phyloP scores from a whole-genome alignment of 805 yeast genomes.

The Candida silvicultrix region DNA sequence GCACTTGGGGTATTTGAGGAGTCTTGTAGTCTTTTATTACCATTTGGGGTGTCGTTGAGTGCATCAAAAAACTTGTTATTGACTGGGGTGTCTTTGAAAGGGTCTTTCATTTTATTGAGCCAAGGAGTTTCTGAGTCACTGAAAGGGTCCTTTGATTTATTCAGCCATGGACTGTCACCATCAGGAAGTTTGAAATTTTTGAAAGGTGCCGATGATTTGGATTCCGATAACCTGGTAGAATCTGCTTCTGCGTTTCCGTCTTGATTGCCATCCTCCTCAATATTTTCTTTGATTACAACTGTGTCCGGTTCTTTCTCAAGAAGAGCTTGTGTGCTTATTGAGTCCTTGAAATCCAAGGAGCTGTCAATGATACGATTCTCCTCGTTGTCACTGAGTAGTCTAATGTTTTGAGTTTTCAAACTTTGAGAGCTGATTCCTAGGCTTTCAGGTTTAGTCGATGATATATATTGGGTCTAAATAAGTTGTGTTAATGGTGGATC shows the following conservation, averaged over 20 bases:
- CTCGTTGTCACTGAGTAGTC: slow-evolving; percentile 12
- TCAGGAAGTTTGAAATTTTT: slow-evolving; percentile 6
- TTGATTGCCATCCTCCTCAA: neutral
- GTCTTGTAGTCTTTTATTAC: neutral
- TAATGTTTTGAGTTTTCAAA: slow-evolving; percentile 5
- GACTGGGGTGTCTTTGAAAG: slow-evolving; percentile 27
- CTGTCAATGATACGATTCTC: slow-evolving; percentile 20
- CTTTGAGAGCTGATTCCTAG: neutral
- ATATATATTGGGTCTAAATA: neutral
- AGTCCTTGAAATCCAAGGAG: slow-evolving; percentile 15
- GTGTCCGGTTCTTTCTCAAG: slow-evolving; percentile 7
- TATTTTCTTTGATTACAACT: slow-evolving; percentile 1
- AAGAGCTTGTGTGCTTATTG: slow-evolving; percentile 15
- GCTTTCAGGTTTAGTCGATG: neutral
- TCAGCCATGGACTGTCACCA: slow-evolving; percentile 13
- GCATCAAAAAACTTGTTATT: slow-evolving; percentile 4
- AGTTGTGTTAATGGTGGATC: neutral
- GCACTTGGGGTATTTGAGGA: slow-evolving; percentile 3
- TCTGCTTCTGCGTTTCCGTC: neutral
- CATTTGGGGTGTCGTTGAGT: slow-evolving; percentile 13
- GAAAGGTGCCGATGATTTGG: slow-evolving; percentile 15
- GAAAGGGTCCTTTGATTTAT: slow-evolving; percentile 27
- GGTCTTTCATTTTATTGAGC: slow-evolving; percentile 28
- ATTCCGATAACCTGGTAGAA: neutral
- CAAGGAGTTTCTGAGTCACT: slow-evolving; percentile 17